Conservation (phyloP, 768 basidiomycete genomes). For the Collybiopsis luxurians region DNA sequence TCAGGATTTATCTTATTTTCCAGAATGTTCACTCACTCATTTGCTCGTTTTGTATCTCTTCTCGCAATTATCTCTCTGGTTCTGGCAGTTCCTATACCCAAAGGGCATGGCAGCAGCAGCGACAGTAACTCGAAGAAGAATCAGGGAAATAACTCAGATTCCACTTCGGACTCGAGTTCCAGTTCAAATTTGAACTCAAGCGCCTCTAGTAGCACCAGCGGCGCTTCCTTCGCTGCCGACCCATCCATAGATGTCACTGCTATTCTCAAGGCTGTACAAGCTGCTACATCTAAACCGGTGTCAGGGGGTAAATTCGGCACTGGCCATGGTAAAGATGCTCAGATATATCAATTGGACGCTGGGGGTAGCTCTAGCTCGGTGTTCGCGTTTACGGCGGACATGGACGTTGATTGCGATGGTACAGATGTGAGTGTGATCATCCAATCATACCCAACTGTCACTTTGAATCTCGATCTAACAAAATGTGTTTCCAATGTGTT, state of each 20-base stretch:
- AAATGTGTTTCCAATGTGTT: not conserved
- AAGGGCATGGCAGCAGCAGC: not conserved
- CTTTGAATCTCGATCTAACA: not conserved
- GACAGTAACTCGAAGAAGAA: not conserved
- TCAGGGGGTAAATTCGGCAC: constrained; percentile 11
- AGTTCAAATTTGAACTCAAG: not conserved
- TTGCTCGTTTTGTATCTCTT: not conserved
- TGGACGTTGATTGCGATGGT: constrained; percentile 26
- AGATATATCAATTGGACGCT: constrained; percentile 18
- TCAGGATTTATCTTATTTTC: not conserved
- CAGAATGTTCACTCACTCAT: not conserved
- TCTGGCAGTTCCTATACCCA: not conserved
- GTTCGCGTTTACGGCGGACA: constrained; percentile 22
- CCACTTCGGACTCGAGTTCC: not conserved
- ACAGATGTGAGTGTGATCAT: constrained; percentile 11
- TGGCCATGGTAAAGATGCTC: constrained; percentile 5
- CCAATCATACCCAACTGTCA: no score
- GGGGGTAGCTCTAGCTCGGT: constrained; percentile 13
- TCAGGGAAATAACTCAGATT: not conserved
- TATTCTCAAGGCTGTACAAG: constrained; percentile 18
- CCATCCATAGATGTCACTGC: constrained; percentile 2
- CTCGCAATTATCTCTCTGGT: not conserved
- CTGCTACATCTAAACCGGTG: constrained; percentile 8
- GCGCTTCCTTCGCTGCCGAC: not conserved
- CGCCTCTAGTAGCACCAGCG: not conserved